phyloP scores from a whole-genome alignment of 371 early-diverging fungal genomes.

The Vairimorpha necatrix region DNA sequence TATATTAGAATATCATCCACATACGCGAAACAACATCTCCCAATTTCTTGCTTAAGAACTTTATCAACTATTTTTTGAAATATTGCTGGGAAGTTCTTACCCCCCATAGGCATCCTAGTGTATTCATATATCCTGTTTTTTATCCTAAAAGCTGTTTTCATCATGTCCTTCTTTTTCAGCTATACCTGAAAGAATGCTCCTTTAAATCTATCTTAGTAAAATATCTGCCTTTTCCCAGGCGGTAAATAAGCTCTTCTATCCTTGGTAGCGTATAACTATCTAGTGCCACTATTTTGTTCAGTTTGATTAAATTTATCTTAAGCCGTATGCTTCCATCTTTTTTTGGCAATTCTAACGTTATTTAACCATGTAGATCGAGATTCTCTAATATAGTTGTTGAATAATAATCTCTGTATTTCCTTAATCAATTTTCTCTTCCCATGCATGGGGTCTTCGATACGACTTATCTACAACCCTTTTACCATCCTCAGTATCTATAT shows the following conservation, averaged over 20 bases:
- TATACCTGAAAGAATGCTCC: constrained; percentile 41
- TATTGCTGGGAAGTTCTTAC: constrained; percentile 38
- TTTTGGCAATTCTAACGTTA: constrained; percentile 2
- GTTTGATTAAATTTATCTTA: constrained; percentile 18
- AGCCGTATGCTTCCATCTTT: constrained; percentile 34
- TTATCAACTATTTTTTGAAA: constrained; percentile 39
- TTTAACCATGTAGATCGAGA: constrained; percentile 32
- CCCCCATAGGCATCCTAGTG: constrained; percentile 39
- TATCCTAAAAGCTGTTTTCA: constrained; percentile 48
- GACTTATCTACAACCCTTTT: neutral
- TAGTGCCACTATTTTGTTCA: constrained; percentile 28
- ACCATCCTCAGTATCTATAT: neutral
- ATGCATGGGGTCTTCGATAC: neutral
- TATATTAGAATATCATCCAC: constrained; percentile 27
- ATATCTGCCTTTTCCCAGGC: constrained; percentile 17
- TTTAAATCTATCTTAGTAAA: too few species aligned
- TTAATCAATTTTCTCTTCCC: neutral
- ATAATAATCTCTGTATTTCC: neutral
- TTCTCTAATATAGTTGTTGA: constrained; percentile 24
- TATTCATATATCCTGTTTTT: constrained; percentile 43
- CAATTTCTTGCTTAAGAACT: constrained; percentile 14
- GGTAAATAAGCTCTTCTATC: constrained; percentile 23
- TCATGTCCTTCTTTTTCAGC: constrained; percentile 8
- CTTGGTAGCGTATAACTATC: constrained; percentile 30
- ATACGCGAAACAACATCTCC: constrained; percentile 29